Conservation (phyloP, 768 basidiomycete genomes). For the Boletus sensibilis region DNA sequence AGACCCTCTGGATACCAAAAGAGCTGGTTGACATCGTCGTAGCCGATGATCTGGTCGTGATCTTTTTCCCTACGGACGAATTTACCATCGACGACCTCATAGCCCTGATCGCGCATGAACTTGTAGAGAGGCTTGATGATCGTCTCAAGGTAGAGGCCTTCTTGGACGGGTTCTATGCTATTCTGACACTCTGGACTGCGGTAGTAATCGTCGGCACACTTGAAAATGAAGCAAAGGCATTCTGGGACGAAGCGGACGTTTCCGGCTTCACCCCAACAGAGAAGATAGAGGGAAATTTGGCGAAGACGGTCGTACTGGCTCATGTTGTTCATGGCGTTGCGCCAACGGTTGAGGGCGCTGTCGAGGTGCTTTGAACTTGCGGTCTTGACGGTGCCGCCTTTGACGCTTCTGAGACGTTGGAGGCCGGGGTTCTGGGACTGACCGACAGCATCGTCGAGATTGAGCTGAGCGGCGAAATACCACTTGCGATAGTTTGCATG, state of each 20-base stretch:
- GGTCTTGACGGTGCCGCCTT: constrained; percentile 51
- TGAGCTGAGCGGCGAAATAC: constrained; percentile 99
- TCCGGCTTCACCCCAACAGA: constrained; percentile 98
- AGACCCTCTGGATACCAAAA: constrained; percentile 99
- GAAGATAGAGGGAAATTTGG: constrained; percentile 91
- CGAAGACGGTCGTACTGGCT: constrained; percentile 96
- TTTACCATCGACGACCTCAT: constrained; percentile 92
- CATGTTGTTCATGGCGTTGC: constrained; percentile 99
- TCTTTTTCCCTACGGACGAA: constrained; percentile 93
- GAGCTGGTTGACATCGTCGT: constrained; percentile 98
- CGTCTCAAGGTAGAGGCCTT: constrained; percentile 88
- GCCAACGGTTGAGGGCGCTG: constrained; percentile 91
- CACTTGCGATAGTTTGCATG: constrained; percentile 99
- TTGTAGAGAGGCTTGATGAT: constrained; percentile 94
- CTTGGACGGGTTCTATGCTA: constrained; percentile 86
- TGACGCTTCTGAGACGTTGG: constrained; percentile 82
- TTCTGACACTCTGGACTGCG: constrained; percentile 98
- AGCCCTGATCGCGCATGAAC: constrained; percentile 96
- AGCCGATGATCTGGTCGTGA: constrained; percentile 95
- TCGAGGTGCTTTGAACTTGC: constrained; percentile 80
- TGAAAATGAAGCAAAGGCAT: constrained; percentile 98
- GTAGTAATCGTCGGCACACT: constrained; percentile 99
- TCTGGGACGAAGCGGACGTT: constrained; percentile 98
- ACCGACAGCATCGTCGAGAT: constrained; percentile 98
- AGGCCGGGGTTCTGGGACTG: constrained; percentile 92